Evolutionary conservation across 257 asterid genomes (phyloP).

Genomic region (Leptodermis oblonga): DNA sequence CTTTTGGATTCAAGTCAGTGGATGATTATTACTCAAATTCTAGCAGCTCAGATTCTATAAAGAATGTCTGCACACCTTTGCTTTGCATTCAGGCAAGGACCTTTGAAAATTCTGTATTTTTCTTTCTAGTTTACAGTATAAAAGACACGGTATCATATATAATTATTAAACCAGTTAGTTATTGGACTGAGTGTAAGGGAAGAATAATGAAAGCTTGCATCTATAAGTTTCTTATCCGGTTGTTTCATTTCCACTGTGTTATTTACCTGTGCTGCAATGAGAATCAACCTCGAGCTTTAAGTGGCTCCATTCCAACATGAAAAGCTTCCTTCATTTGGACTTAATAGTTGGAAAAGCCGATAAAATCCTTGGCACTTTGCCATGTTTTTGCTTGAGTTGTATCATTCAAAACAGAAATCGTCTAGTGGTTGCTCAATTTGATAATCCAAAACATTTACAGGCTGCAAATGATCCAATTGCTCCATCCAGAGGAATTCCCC

Average conservation of each 20-base stretch:
- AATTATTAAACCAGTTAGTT: background rate
- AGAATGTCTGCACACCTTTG: conserved; percentile 64
- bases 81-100: conserved; percentile 89
- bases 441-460: conserved; percentile 40
- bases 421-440: background rate
- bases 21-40: conserved; percentile 94
- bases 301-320: background rate
- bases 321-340: background rate
- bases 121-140: background rate
- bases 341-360: background rate
- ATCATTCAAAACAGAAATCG: background rate
- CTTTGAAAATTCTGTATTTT: background rate
- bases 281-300: background rate
- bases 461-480: conserved; percentile 98
- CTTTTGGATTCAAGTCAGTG: conserved; percentile 95
- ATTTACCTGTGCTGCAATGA: no score
- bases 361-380: background rate
- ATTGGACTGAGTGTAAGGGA: background rate
- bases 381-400: background rate
- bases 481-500: conserved; percentile 91
- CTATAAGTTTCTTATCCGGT: background rate
- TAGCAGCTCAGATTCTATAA: conserved; percentile 83
- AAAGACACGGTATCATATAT: background rate
- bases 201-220: background rate
- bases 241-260: no score